Base-by-base conservation (phyloP, 345 rosid genomes). In the Salix suchowensis region DNA sequence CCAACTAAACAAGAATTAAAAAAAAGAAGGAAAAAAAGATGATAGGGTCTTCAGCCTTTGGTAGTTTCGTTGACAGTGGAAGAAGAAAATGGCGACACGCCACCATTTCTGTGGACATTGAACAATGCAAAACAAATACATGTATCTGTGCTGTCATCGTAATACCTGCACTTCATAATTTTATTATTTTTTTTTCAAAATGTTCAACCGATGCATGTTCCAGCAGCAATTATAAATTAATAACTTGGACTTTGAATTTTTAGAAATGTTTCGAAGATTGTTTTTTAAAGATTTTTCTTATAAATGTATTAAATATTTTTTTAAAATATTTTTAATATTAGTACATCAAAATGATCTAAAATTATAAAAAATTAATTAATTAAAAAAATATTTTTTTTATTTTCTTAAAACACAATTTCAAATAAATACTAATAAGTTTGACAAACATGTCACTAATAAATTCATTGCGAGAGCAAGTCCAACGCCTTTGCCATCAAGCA, bases 51-150 rank as follows among this genome's bases (percentile, higher is more conserved):
- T 6, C 21, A 52, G 60, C 60, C 7, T 55, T 2, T 10, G 24
- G 15, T 23, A 4, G n/a, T 58, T 3, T 58, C 2, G 62, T 23
- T 18, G 23, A 66, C 39, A 18, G 18, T 28, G 69, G 36, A 66
- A 18, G 15, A 66, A 36, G 69, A 54, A 26, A 54, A 36, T 21
- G 65, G 74, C 74, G 69, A 71, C 48, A 23, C 74, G 36, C 40
- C 42, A 34, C 15, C 13, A 55, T 8, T 55, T 55, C 19, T 6
- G 9, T 24, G 21, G 4, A 5, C 21, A n/a, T 37, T 15, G 39
- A 73, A 26, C 14, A 1, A 16, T 12, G 4, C 44, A 40, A 9
- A 24, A 4, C 3, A 36, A 14, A 30, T 2, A 66, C 19, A 4
- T 1, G 4, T 0, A 15, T 15, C 39, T 28, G 62, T 30, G 48